phyloP scores from a whole-genome alignment of 495 filamentous ascomycete genomes.

The Hyaloscypha bicolor region DNA sequence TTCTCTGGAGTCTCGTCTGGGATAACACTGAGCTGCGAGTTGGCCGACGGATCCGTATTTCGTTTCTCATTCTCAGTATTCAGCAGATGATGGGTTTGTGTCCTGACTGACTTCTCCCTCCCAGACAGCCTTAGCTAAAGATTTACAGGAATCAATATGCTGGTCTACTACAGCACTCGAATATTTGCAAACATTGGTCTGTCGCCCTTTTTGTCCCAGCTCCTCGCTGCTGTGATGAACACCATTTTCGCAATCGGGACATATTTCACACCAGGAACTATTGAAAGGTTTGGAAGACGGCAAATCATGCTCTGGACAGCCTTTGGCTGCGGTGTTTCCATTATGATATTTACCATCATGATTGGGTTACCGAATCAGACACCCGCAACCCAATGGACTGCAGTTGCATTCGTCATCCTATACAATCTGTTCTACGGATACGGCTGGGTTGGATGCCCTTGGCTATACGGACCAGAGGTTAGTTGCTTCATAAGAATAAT shows the following conservation, averaged over 20 bases:
- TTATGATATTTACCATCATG: constrained; percentile 33
- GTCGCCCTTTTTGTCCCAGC: constrained; percentile 26
- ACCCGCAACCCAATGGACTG: constrained; percentile 31
- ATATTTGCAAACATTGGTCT: constrained; percentile 39
- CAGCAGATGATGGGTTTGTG: constrained; percentile 38
- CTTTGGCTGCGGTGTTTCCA: constrained; percentile 28
- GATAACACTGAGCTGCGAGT: constrained; percentile 32
- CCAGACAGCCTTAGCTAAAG: too few species aligned
- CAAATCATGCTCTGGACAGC: constrained; percentile 20
- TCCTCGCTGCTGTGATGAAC: constrained; percentile 37
- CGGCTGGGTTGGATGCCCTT: constrained; percentile 33
- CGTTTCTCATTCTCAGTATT: constrained; percentile 30
- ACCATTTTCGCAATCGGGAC: constrained; percentile 23
- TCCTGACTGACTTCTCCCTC: background rate
- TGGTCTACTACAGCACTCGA: constrained; percentile 36
- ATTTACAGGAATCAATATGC: constrained; percentile 30
- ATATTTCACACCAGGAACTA: constrained; percentile 1
- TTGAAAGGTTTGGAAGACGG: constrained; percentile 36
- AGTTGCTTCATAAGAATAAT: background rate
- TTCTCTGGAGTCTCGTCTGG: constrained; percentile 29
- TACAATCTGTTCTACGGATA: constrained; percentile 35
- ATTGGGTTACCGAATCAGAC: constrained; percentile 22
- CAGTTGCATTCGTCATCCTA: constrained; percentile 29
- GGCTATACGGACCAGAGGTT: constrained; percentile 35
- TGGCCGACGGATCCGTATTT: constrained; percentile 35